These are phyloP conservation scores for Castanopsis chinensis DNA, from an alignment of 306 rosid species.

Conservation along the genomic window DNA sequence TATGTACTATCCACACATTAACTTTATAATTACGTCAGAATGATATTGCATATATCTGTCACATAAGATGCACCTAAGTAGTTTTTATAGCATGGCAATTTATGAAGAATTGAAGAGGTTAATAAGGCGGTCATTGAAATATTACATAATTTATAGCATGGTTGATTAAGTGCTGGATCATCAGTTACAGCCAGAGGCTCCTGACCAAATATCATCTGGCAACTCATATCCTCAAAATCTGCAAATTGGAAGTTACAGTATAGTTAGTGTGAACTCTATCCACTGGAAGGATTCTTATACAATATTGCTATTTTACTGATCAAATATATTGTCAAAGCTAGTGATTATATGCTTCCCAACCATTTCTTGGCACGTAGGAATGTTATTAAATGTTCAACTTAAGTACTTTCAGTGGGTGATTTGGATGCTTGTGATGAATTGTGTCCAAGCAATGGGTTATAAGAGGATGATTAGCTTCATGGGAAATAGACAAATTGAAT, in stretches of 20 bases:
- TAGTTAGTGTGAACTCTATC: slow-evolving; percentile 8
- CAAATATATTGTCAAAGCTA: slow-evolving; percentile 6
- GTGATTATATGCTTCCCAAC: slow-evolving; percentile 10
- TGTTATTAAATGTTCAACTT: not conserved
- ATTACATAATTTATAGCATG: slow-evolving; percentile 85
- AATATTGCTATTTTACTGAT: slow-evolving; percentile 2
- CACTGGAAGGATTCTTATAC: not conserved
- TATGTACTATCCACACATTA: too few species aligned
- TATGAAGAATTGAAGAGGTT: not conserved
- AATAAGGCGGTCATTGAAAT: slow-evolving; percentile 1
- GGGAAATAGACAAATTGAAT: slow-evolving; percentile 16
- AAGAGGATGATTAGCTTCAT: slow-evolving; percentile 31
- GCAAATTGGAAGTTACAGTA: slow-evolving; percentile 30
- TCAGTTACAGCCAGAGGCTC: slow-evolving; percentile 65
- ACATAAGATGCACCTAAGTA: too few species aligned
- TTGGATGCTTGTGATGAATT: slow-evolving; percentile 23
- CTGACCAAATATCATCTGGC: slow-evolving; percentile 92
- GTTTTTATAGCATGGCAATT: not conserved
- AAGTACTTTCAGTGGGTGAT: slow-evolving; percentile 17
- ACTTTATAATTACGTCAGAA: too few species aligned
- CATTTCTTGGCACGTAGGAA: slow-evolving; percentile 2
- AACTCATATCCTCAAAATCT: slow-evolving; percentile 99
- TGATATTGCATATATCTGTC: too few species aligned
- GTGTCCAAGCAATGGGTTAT: slow-evolving; percentile 2
- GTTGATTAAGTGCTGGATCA: slow-evolving; percentile 91